A percentile compares a stretch with the other conserved stretches of the same genome.
Conservation (phyloP, 2,329 filamentous ascomycete genomes). For the Pestalotiopsis fici region DNA sequence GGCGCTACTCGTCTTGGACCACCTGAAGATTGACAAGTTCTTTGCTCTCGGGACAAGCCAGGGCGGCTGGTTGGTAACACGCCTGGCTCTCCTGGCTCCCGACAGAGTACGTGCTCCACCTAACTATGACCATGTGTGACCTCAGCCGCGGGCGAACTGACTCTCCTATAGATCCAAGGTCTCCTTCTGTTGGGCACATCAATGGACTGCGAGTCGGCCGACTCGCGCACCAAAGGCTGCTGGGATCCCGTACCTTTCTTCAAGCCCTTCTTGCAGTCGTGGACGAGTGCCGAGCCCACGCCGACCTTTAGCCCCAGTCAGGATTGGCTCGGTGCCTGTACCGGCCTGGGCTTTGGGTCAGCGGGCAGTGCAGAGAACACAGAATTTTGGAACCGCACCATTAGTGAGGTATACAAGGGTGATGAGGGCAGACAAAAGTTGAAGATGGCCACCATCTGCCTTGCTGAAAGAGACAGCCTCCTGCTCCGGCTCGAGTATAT, state of each 20-base stretch:
- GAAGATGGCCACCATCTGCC: constrained; percentile 43
- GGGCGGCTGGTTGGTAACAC: constrained; percentile 51
- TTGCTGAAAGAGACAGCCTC: constrained; percentile 49
- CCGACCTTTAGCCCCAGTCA: constrained; percentile 50
- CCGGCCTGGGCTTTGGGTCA: constrained; percentile 46
- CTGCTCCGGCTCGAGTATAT: constrained; percentile 45
- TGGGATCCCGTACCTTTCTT: constrained; percentile 49
- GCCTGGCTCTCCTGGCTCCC: constrained; percentile 53
- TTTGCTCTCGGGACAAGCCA: constrained; percentile 54
- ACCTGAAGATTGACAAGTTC: constrained; percentile 45
- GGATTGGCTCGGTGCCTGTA: constrained; percentile 45
- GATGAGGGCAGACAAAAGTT: constrained; percentile 51
- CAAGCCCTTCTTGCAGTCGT: constrained; percentile 41
- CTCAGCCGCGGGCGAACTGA: background rate
- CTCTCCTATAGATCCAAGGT: constrained; percentile 41
- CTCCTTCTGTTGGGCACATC: constrained; percentile 50
- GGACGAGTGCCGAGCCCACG: constrained; percentile 38
- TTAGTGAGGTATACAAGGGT: constrained; percentile 47
- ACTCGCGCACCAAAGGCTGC: constrained; percentile 45
- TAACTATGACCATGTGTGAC: background rate
- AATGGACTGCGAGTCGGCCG: constrained; percentile 53
- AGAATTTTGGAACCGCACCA: constrained; percentile 46
- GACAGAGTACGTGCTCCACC: constrained; percentile 36
- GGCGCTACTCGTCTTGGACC: constrained; percentile 57
- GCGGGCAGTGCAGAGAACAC: constrained; percentile 35